Conservation (phyloP, 352 stramenopile species). For the Globisporangium parvum region DNA sequence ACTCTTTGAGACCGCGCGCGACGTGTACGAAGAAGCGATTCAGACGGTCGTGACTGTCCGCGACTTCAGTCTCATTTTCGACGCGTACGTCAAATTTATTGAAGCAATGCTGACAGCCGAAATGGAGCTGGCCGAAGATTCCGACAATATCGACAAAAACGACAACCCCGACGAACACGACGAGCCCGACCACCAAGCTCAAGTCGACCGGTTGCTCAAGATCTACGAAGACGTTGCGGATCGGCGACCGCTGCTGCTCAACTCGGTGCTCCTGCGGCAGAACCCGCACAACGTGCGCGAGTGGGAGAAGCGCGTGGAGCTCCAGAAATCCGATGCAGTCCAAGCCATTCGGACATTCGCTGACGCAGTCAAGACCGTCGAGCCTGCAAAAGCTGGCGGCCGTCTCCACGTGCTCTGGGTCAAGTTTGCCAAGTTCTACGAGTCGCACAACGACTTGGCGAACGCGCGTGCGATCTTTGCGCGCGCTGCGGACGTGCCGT, state of each 20-base stretch:
- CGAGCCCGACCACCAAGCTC: slow-evolving; percentile 47
- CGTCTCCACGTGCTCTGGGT: slow-evolving; percentile 91
- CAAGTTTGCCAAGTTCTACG: slow-evolving; percentile 94
- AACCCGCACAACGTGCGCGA: slow-evolving; percentile 98
- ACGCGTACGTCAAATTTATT: slow-evolving; percentile 98
- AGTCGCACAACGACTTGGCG: slow-evolving; percentile 87
- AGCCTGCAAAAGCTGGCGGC: slow-evolving; percentile 79
- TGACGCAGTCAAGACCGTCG: slow-evolving; percentile 91
- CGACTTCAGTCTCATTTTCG: slow-evolving; percentile 99
- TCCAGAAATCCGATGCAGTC: slow-evolving; percentile 58
- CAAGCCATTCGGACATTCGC: slow-evolving; percentile 81
- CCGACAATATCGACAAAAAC: slow-evolving; percentile 42
- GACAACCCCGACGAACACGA: slow-evolving; percentile 69
- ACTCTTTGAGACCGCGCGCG: slow-evolving; percentile 94
- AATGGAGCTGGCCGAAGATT: slow-evolving; percentile 81
- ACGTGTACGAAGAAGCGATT: slow-evolving; percentile 94
- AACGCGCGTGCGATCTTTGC: slow-evolving; percentile 93
- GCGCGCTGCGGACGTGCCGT: slow-evolving; percentile 76
- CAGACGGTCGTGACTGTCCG: slow-evolving; percentile 73
- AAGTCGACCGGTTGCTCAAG: slow-evolving; percentile 77
- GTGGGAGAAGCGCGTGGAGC: slow-evolving; percentile 94
- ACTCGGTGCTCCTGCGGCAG: slow-evolving; percentile 95
- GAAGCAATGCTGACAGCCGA: slow-evolving; percentile 95
- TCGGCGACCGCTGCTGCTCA: slow-evolving; percentile 91
- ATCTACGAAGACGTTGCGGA: slow-evolving; percentile 93